Percentiles rank a stretch among this genome's conserved stretches.
Evolutionary conservation across 805 yeast species (phyloP).

Genomic region (Starmera dryadoides): DNA sequence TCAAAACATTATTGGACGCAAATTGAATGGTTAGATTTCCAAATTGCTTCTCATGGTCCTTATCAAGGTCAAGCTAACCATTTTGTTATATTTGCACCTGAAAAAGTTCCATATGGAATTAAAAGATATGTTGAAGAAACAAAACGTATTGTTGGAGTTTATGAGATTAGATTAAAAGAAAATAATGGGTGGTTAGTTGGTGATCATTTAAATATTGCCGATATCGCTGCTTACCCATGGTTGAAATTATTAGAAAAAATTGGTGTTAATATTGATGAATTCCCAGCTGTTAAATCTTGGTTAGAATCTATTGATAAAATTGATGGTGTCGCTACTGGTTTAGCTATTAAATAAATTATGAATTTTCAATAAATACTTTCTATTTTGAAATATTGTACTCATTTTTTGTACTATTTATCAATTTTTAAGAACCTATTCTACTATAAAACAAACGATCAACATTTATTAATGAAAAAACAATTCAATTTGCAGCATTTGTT

Average conservation of each 20-base stretch:
- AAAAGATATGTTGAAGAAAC: slow-evolving; percentile 46
- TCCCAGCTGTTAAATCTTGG: slow-evolving; percentile 37
- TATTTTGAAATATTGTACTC: too few relatives aligned
- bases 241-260: slow-evolving; percentile 11
- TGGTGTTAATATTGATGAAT: slow-evolving; percentile 27
- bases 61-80: slow-evolving; percentile 56
- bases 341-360: not conserved
- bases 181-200: slow-evolving; percentile 56
- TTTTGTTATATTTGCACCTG: slow-evolving; percentile 37
- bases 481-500: slow-evolving; percentile 25
- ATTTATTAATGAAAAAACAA: too few relatives aligned
- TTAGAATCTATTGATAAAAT: slow-evolving; percentile 20
- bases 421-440: too few relatives aligned
- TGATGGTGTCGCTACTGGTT: not conserved
- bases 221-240: slow-evolving; percentile 46
- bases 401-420: too few relatives aligned
- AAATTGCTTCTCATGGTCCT: slow-evolving; percentile 54
- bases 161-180: slow-evolving; percentile 40
- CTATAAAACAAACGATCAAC: too few relatives aligned
- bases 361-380: too few relatives aligned
- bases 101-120: slow-evolving; percentile 47
- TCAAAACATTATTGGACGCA: slow-evolving; percentile 42
- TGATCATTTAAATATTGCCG: slow-evolving; percentile 52
- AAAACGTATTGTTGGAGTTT: slow-evolving; percentile 44
- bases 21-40: slow-evolving; percentile 48